A percentile compares a stretch with the other conserved stretches of the same genome.
Evolutionary conservation across 345 rosid species (phyloP).

Genomic region (Lumnitzera littorea): DNA sequence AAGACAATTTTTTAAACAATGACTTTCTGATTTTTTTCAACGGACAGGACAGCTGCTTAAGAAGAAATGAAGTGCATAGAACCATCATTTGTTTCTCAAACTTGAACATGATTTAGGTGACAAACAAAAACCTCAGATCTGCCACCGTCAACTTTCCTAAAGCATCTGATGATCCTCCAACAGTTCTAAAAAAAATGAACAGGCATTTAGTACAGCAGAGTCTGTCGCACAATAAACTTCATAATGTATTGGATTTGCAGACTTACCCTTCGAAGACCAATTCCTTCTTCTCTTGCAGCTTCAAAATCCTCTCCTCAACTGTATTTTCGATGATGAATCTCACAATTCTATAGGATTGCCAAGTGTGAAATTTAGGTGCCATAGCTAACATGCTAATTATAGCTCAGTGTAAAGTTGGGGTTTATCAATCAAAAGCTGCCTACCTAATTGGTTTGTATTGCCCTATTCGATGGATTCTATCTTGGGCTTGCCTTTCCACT

Average conservation of each 20-base stretch:
- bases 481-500: constrained; percentile 94
- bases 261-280: constrained; percentile 93
- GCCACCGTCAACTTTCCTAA: constrained; percentile 69
- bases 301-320: constrained; percentile 86
- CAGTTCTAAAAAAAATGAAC: constrained; percentile 40
- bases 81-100: not conserved
- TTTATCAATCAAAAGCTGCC: constrained; percentile 3
- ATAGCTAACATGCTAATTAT: not conserved
- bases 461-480: constrained; percentile 95
- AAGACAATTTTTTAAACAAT: too few relatives aligned
- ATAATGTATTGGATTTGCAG: constrained; percentile 3
- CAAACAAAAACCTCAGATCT: constrained; percentile 71
- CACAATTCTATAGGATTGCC: constrained; percentile 43
- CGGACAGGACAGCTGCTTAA: too few relatives aligned
- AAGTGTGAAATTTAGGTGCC: not conserved
- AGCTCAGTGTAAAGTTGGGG: not conserved
- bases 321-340: constrained; percentile 91
- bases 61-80: too few relatives aligned
- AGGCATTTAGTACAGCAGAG: too few relatives aligned
- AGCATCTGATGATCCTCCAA: constrained; percentile 84
- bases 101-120: constrained; percentile 17
- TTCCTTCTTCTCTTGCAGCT: constrained; percentile 89
- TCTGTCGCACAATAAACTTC: not conserved
- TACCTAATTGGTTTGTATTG: constrained; percentile 97
- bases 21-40: too few relatives aligned